Base-by-base conservation (phyloP, 441 rosid genomes). In the Adansonia rubrostipa region DNA sequence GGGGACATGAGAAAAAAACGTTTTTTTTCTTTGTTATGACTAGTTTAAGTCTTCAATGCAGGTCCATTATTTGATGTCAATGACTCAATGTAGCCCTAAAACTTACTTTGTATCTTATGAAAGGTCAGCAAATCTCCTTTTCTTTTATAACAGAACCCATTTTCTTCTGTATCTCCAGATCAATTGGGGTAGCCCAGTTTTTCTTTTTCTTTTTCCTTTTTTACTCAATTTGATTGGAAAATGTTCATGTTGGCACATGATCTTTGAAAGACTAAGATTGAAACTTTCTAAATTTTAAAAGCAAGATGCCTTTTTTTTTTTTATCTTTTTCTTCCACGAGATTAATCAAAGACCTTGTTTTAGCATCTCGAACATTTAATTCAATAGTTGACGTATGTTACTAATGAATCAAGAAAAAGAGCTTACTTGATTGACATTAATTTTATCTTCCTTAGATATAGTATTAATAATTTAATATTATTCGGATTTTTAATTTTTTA, bases 211-310 rank as follows among this genome's bases (percentile, higher is more conserved):
- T 7, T 45, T 45, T 45, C 9, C 10, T 6, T 45, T 45, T 45
- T 45, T 45, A 28, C 33, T 17, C 0, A 42, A n/a, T 42, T 17
- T 66, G 51, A 42, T 9, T 28, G 24, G 24, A 66, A 17, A 13
- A 9, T 28, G 11, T 68, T 68, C 57, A 48, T 45, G 19, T 65
- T 54, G 58, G 74, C 87, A 80, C 81, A 81, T 82, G 86, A 77
- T 47, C 9, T 40, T 8, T 61, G 1, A 22, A 28, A 28, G 33
- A 28, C 2, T 28, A 74, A 17, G 47, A 44, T 11, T 61, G 2
- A 53, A 77, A 33, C 56, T 72, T 76, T 76, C 78, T 3, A 63
- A 80, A 72, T 71, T 11, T 10, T 48, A 61, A 73, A 82, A 82
- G 83, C 48, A 68, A 73, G 60, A 17, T 48, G 70, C 74, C 71